These are phyloP conservation scores for Paraphaeosphaeria minitans DNA, from an alignment of 2,329 filamentous ascomycete genomes.

Conservation along the genomic window DNA sequence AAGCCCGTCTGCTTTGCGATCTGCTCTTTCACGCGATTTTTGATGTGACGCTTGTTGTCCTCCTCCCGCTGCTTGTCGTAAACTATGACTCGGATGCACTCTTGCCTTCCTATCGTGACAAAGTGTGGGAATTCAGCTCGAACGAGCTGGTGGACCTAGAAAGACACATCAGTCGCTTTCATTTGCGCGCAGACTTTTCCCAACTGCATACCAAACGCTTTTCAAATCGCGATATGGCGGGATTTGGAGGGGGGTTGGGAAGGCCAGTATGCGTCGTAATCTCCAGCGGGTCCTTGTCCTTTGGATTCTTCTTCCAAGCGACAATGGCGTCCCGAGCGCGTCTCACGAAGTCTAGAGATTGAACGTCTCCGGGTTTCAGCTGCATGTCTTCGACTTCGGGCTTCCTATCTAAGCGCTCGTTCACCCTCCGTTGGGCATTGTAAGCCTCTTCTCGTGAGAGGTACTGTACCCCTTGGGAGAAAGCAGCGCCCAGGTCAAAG, in stretches of 20 bases:
- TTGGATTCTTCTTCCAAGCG: conserved; percentile 48
- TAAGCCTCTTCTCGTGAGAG: conserved; percentile 64
- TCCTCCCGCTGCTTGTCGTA: conserved; percentile 53
- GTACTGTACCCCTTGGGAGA: conserved; percentile 64
- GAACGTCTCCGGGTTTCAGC: conserved; percentile 57
- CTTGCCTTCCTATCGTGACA: conserved; percentile 49
- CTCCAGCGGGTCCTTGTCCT: conserved; percentile 22
- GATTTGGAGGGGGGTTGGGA: conserved; percentile 17
- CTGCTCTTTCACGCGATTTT: conserved; percentile 47
- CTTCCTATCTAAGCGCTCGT: conserved; percentile 49
- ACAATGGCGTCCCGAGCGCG: conserved; percentile 53
- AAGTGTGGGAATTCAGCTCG: conserved; percentile 62
- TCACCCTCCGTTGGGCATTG: conserved; percentile 52
- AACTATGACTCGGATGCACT: conserved; percentile 50
- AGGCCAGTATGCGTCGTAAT: conserved; percentile 40
- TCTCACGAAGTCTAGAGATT: conserved; percentile 58
- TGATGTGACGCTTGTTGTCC: conserved; percentile 44
- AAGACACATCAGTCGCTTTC: background rate
- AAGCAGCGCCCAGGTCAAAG: conserved; percentile 64
- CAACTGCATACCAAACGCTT: conserved; percentile 57
- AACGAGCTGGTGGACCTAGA: conserved; percentile 65
- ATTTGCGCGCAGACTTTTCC: background rate
- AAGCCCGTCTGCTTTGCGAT: conserved; percentile 55
- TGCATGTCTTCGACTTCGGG: conserved; percentile 51
- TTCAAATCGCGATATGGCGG: conserved; percentile 57